Conservation (phyloP, 2,329 filamentous ascomycete genomes). For the Penicillium sp. region DNA sequence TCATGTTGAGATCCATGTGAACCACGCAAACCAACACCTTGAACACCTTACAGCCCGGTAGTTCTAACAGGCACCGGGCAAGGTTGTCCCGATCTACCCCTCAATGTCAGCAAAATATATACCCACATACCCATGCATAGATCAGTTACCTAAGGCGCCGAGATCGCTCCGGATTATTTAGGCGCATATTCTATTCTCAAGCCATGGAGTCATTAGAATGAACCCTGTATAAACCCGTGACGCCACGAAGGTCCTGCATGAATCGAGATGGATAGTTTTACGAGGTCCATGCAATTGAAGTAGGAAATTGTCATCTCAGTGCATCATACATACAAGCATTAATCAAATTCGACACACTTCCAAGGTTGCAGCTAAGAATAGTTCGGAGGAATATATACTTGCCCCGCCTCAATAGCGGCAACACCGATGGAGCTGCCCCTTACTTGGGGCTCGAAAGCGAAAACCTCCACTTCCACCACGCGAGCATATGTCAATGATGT, state of each 20-base stretch:
- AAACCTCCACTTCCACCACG: conserved; percentile 7
- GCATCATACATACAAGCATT: background rate
- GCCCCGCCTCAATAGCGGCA: conserved; percentile 14
- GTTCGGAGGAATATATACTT: conserved; percentile 4
- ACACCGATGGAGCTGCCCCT: background rate
- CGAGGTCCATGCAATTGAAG: background rate
- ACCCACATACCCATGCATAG: background rate
- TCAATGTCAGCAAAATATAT: background rate
- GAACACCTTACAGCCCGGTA: too few relatives aligned
- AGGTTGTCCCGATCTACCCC: background rate
- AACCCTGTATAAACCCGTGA: background rate
- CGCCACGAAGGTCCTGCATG: background rate
- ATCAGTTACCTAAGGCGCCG: background rate
- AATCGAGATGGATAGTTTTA: background rate
- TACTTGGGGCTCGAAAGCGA: background rate
- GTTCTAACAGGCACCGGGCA: too few relatives aligned
- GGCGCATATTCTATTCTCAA: background rate
- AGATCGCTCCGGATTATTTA: background rate
- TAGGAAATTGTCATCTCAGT: background rate
- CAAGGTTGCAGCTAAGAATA: conserved; percentile 14
- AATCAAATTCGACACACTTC: background rate
- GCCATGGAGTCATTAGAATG: background rate
- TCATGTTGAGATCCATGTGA: background rate
- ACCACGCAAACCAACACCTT: background rate
- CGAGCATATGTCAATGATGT: background rate